Evolutionary conservation across 257 asterid species (phyloP).

Genomic region (Solanum bulbocastanum): DNA sequence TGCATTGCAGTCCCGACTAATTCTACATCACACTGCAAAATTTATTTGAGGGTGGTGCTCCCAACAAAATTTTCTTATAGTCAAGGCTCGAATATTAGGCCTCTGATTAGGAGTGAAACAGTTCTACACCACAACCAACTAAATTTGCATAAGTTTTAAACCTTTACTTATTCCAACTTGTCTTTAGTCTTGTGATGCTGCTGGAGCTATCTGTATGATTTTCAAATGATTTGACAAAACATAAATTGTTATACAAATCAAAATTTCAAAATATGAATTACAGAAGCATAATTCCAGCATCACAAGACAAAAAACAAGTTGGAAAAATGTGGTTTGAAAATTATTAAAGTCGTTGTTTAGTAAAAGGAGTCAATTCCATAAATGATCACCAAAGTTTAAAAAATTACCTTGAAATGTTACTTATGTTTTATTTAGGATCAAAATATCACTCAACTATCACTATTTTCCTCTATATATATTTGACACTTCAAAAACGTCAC

Average conservation of each 20-base stretch:
- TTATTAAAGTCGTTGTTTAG: background rate
- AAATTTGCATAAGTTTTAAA: background rate
- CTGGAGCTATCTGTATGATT: background rate
- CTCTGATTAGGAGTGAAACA: fast-evolving
- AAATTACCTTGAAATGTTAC: too few relatives aligned
- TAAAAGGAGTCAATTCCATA: background rate
- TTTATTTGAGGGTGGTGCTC: background rate
- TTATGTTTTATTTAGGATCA: too few relatives aligned
- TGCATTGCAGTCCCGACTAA: fast-evolving
- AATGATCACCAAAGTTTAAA: too few relatives aligned
- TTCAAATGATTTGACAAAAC: background rate
- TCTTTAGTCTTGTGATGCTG: background rate
- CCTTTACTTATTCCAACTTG: background rate
- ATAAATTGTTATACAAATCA: background rate
- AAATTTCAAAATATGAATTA: background rate
- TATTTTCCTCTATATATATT: too few relatives aligned
- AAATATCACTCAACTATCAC: too few relatives aligned
- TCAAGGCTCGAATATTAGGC: too few relatives aligned
- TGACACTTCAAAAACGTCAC: too few relatives aligned
- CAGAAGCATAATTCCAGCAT: background rate
- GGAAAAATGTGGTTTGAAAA: background rate
- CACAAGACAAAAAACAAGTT: background rate
- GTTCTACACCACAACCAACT: background rate
- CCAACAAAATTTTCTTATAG: fast-evolving
- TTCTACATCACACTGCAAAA: fast-evolving